Base-by-base conservation (phyloP, 805 yeast species). In the Cyberlindnera suaveolens region DNA sequence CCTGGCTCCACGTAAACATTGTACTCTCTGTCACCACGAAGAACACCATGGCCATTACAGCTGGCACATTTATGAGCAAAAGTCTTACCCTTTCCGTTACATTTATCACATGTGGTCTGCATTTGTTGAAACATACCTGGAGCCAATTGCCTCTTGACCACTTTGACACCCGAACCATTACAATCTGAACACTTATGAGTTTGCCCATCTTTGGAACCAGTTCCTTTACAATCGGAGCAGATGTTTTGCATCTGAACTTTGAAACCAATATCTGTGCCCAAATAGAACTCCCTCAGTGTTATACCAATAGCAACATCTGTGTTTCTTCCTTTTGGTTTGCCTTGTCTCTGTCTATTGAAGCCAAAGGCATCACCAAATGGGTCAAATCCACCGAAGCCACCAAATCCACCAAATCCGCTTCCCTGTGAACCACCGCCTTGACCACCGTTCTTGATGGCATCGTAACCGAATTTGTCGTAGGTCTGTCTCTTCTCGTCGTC, bases 41-140 rank as follows among this genome's bases (percentile, higher is more conserved):
- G 70, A 3, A 85, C 83, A 20, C 88, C 83, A 3, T 64, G 48
- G 2, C 99, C 99, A 11, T 70, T 62, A 64, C 99, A 93, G 30
- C 60, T 64, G 15, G 68, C 59, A 68, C 99, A 93, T 36, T 72
- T 71, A 50, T 82, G 68, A 38, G 74, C 67, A 34, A 87, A 82
- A 7, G 71, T 64, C 43, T 77, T 68, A 11, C 99, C 99, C 36
- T 71, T 66, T 31, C 98, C 98, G 10, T 68, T 65, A 71, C 99
- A 93, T 40, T 67, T 65, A 42, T 84, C 88, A 72, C 99, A 93
- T 4, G 73, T 71, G 36, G 80, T 74, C 60, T 86, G 91, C 53
- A 90, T 72, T 48, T 82, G 85, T 64, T 93, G 98, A 48, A 86
- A 68, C 88, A 93, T 86, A 7, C 90, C 90, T 5, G 95, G 95